A percentile compares a stretch with the other conserved stretches of the same genome.
Conservation (phyloP, 2,329 filamentous ascomycete genomes). For the Cadophora sp. region DNA sequence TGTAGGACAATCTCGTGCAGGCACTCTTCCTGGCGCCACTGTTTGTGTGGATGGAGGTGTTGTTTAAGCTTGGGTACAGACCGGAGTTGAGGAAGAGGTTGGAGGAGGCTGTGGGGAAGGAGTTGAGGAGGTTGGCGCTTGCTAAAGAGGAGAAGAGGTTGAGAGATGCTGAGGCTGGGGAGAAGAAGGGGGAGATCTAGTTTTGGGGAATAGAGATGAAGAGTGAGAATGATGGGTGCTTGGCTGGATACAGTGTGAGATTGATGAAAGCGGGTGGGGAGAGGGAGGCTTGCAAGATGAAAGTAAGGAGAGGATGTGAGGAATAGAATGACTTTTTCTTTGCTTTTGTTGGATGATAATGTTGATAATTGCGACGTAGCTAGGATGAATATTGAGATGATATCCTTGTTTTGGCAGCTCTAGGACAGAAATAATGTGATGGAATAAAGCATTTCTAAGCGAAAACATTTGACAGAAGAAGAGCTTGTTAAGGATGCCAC, state of each 20-base stretch:
- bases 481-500: too few relatives aligned
- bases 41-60: slow-evolving; percentile 10
- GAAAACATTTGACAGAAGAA: too few relatives aligned
- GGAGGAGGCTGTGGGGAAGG: neutral
- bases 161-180: neutral
- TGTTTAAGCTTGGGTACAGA: slow-evolving; percentile 9
- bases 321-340: too few relatives aligned
- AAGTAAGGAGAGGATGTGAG: too few relatives aligned
- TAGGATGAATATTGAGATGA: too few relatives aligned
- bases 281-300: too few relatives aligned
- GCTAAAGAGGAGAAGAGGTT: slow-evolving; percentile 2
- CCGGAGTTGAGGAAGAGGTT: slow-evolving; percentile 5
- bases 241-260: neutral
- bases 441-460: too few relatives aligned
- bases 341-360: too few relatives aligned
- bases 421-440: too few relatives aligned
- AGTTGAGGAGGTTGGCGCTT: neutral
- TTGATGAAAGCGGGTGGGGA: neutral
- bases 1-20: neutral
- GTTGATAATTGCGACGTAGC: too few relatives aligned
- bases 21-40: slow-evolving; percentile 2
- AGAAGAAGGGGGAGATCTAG: neutral
- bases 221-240: neutral
- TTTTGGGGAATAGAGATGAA: neutral
- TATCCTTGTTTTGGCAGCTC: too few relatives aligned